Percentiles rank a stretch among this genome's conserved stretches.
These are phyloP conservation scores for Rhizophagus sp. DNA, from an alignment of 192 early-diverging fungal species.

Conservation along the genomic window DNA sequence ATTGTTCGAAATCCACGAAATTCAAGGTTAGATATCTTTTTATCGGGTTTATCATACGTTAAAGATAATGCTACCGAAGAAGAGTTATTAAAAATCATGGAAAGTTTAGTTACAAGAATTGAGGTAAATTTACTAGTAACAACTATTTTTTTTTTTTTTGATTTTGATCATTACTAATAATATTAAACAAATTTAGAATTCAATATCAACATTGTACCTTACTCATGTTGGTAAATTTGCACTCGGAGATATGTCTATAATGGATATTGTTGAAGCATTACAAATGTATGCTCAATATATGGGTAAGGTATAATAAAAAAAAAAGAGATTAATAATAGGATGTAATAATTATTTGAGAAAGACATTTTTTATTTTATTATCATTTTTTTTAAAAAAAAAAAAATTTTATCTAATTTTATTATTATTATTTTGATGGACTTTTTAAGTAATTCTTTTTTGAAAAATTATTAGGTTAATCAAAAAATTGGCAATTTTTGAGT, in stretches of 20 bases:
- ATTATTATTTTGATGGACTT: no score
- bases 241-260: constrained; percentile 57
- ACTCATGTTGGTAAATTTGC: constrained; percentile 57
- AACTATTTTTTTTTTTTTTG: not conserved
- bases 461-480: no score
- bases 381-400: no score
- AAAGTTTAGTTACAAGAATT: constrained; percentile 57
- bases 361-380: no score
- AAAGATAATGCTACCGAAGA: constrained; percentile 52
- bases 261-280: constrained; percentile 62
- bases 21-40: constrained; percentile 33
- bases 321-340: not conserved
- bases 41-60: constrained; percentile 36
- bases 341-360: no score
- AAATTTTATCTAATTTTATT: no score
- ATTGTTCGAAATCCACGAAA: constrained; percentile 34
- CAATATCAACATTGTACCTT: constrained; percentile 60
- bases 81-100: constrained; percentile 53
- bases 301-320: constrained; percentile 23
- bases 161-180: not conserved
- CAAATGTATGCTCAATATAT: constrained; percentile 61
- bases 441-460: no score
- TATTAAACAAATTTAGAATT: constrained; percentile 51
- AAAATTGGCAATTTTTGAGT: no score
- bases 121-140: constrained; percentile 46